Base-by-base conservation (phyloP, 2,329 filamentous ascomycete species). In the Curvularia eragrostidis region DNA sequence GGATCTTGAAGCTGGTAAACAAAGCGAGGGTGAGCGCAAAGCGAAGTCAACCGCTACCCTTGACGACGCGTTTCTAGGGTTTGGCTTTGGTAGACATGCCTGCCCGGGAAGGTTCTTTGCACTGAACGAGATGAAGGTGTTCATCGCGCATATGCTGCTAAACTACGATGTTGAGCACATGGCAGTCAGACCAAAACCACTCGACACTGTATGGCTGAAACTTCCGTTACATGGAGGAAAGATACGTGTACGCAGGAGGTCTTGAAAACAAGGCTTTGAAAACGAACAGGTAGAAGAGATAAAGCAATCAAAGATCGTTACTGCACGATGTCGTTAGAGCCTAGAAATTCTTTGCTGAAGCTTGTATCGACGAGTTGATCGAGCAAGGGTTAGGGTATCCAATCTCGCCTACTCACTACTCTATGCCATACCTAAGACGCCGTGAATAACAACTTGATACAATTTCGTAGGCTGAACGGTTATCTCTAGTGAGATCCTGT, bases 111-210 rank as follows among this genome's bases (percentile, higher is more conserved):
- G 61, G 4, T 63, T 65, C 15, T 63, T 65, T 23, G 63, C 61
- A 8, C 44, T 63, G 26, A 62, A 63, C n/a, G 62, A 64, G 54
- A 60, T 63, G 60, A 64, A 64, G 23, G 48, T 64, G 4, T 63
- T 64, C 28, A 58, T 64, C 10, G 62, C 62, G n/a, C 56, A 64
- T 34, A 58, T 64, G 60, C 30, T 64, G 28, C 47, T 61, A 5
- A 63, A 64, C 26, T 64, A 64, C 26, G 62, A 64, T 10, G 51
- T 64, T 13, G 56, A 64, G 36, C 44, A 56, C 32, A 56, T 64
- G 51, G 42, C 51, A 12, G 58, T 61, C 2, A 47, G 62, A 13
- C 62, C 62, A 13, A 55, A 56, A 18, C 62, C 60, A 5, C 36
- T 63, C 12, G 53, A 64, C 28, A 58, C 56, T 10, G 52, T 64